phyloP scores from a whole-genome alignment of 1,284 basidiomycete species.

The Heimioporus punctisporus region DNA sequence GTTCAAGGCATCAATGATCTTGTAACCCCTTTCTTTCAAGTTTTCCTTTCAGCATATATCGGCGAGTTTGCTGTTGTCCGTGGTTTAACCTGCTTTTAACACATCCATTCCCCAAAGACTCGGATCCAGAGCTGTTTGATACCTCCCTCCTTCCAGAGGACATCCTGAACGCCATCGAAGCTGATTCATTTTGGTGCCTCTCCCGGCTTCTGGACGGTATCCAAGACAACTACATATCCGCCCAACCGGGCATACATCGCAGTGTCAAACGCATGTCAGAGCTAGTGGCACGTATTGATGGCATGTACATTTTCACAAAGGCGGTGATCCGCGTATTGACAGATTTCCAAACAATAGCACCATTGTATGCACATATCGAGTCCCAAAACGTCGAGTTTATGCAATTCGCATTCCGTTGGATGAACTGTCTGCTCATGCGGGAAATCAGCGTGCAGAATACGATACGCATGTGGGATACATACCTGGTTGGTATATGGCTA shows the following conservation, averaged over 20 bases:
- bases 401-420: slow-evolving; percentile 99
- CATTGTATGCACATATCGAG: slow-evolving; percentile 82
- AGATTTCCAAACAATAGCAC: slow-evolving; percentile 49
- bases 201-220: slow-evolving; percentile 94
- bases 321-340: not conserved
- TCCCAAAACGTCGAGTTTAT: slow-evolving; percentile 96
- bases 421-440: slow-evolving; percentile 97
- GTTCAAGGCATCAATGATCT: slow-evolving; percentile 99
- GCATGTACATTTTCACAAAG: slow-evolving; percentile 39
- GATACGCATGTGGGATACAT: slow-evolving; percentile 99
- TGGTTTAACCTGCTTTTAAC: slow-evolving; percentile 1
- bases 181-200: slow-evolving; percentile 97
- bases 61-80: slow-evolving; percentile 47
- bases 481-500: slow-evolving; percentile 66
- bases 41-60: slow-evolving; percentile 91
- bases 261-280: slow-evolving; percentile 93
- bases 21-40: slow-evolving; percentile 94
- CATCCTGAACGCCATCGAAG: slow-evolving; percentile 85
- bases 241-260: slow-evolving; percentile 93
- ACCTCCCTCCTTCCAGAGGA: slow-evolving; percentile 70
- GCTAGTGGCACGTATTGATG: slow-evolving; percentile 90
- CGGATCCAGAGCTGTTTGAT: slow-evolving; percentile 89
- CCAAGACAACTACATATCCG: slow-evolving; percentile 96
- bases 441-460: slow-evolving; percentile 96
- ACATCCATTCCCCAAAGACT: slow-evolving; percentile 49